phyloP scores from a whole-genome alignment of 2,329 filamentous ascomycete genomes.

The Aureobasidium namibiae region DNA sequence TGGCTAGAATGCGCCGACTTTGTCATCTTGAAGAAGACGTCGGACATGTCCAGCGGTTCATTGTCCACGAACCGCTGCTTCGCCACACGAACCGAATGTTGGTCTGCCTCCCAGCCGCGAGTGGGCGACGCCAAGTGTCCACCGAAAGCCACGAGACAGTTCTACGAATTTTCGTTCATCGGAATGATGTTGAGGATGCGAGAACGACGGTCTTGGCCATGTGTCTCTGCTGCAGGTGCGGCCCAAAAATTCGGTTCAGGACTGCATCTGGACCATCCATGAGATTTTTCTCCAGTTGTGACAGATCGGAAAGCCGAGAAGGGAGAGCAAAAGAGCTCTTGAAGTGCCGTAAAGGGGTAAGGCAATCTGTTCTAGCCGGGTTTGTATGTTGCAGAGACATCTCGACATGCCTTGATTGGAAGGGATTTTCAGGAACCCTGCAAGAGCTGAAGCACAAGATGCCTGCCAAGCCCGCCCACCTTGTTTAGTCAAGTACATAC shows the following conservation, averaged over 20 bases:
- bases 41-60: background rate
- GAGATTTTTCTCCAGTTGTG: background rate
- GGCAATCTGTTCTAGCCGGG: background rate
- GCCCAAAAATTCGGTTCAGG: background rate
- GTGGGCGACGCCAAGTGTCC: background rate
- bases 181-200: background rate
- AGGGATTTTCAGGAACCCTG: background rate
- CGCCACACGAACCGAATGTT: background rate
- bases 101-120: background rate
- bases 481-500: too few species aligned
- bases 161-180: background rate
- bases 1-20: background rate
- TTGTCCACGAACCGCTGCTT: background rate
- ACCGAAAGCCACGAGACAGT: background rate
- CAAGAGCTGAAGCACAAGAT: too few species aligned
- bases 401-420: background rate
- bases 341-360: background rate
- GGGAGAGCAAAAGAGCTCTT: background rate
- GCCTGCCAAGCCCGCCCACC: too few species aligned
- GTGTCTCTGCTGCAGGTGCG: background rate
- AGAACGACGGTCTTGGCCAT: background rate
- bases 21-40: background rate
- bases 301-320: background rate
- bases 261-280: background rate
- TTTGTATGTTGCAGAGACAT: background rate